Percentiles rank a stretch among this genome's conserved stretches.
Evolutionary conservation across 805 yeast species (phyloP).

Genomic region (Candida rishiriensis): DNA sequence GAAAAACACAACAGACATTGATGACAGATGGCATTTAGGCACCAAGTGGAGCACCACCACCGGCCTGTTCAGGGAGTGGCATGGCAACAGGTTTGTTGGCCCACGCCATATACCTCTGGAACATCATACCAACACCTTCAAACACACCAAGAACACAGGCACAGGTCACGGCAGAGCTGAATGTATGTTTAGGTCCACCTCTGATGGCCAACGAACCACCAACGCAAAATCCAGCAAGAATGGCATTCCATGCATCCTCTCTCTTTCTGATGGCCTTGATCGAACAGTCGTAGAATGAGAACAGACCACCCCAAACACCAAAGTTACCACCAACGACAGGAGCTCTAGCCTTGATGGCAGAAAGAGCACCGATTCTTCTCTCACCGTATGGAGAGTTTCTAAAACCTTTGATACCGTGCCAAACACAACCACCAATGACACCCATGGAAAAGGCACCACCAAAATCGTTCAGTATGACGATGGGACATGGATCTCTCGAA

Average conservation of each 20-base stretch:
- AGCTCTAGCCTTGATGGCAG: constrained; percentile 92
- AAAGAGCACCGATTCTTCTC: constrained; percentile 81
- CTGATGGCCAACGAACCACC: constrained; percentile 98
- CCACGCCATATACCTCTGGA: constrained; percentile 85
- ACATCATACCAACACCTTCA: constrained; percentile 97
- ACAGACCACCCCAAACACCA: constrained; percentile 99
- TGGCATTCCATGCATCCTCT: constrained; percentile 98
- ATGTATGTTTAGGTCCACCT: constrained; percentile 97
- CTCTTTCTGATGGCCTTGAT: constrained; percentile 94
- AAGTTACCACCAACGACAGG: constrained; percentile 99
- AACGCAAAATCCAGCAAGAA: constrained; percentile 94
- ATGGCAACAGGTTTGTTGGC: constrained; percentile 70
- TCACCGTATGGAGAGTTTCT: constrained; percentile 97
- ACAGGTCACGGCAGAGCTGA: constrained; percentile 96
- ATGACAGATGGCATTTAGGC: constrained; percentile 9
- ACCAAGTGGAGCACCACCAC: constrained; percentile 20
- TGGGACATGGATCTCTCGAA: constrained; percentile 98
- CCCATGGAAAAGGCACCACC: constrained; percentile 99
- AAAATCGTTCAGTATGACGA: constrained; percentile 91
- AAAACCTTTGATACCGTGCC: constrained; percentile 99
- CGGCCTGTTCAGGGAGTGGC: constrained; percentile 45
- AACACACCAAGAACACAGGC: constrained; percentile 94
- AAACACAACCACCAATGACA: constrained; percentile 94
- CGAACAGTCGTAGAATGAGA: constrained; percentile 91
- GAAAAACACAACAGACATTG: too few relatives aligned